Conservation (phyloP, 495 filamentous ascomycete genomes). For the Talaromyces adpressus region DNA sequence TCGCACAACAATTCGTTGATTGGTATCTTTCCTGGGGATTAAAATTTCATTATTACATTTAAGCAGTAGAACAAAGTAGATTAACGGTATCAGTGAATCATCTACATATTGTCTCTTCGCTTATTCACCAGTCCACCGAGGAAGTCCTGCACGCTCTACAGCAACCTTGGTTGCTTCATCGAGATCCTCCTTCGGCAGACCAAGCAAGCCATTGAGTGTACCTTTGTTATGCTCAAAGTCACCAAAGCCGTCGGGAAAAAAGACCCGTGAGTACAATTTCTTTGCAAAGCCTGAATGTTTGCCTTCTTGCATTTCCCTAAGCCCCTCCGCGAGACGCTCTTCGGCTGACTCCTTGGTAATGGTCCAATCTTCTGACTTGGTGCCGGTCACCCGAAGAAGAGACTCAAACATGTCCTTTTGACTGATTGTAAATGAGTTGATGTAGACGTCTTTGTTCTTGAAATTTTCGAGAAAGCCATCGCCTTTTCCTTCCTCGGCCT, state of each 20-base stretch:
- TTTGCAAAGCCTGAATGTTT: conserved; percentile 39
- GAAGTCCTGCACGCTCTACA: background rate
- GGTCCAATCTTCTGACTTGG: conserved; percentile 49
- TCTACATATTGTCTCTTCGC: too few species aligned
- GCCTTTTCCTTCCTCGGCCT: conserved; percentile 35
- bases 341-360: conserved; percentile 33
- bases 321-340: conserved; percentile 37
- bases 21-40: background rate
- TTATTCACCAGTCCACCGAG: background rate
- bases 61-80: too few species aligned
- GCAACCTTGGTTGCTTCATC: conserved; percentile 43
- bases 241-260: conserved; percentile 35
- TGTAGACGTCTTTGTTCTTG: conserved; percentile 33
- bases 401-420: conserved; percentile 48
- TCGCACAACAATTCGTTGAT: background rate
- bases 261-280: conserved; percentile 45
- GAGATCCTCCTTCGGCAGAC: conserved; percentile 49
- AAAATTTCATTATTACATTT: too few species aligned
- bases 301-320: conserved; percentile 32
- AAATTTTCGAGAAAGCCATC: conserved; percentile 23
- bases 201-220: conserved; percentile 30
- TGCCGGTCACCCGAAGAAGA: conserved; percentile 45
- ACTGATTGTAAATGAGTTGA: conserved; percentile 39
- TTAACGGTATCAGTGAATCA: too few species aligned
- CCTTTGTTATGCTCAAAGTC: conserved; percentile 27